phyloP scores from a whole-genome alignment of 2,329 filamentous ascomycete species.

The Dactylellina leptospora region DNA sequence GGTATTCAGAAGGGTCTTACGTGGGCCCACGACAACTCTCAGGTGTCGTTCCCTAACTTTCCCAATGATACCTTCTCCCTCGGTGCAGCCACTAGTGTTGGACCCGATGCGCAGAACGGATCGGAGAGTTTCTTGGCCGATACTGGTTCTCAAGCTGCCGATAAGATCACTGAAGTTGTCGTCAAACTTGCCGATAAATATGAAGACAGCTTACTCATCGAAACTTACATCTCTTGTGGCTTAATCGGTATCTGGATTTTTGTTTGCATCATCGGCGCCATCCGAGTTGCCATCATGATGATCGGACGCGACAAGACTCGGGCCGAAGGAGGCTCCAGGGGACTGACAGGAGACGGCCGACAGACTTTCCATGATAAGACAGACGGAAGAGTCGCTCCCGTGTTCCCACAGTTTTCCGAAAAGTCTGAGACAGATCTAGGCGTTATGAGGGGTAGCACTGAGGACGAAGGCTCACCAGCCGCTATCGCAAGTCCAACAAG shows the following conservation, averaged over 20 bases:
- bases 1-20: conserved; percentile 87
- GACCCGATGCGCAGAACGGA: conserved; percentile 65
- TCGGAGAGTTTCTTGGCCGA: conserved; percentile 79
- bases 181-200: conserved; percentile 74
- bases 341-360: conserved; percentile 32
- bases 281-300: conserved; percentile 72
- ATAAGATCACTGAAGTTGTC: conserved; percentile 83
- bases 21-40: conserved; percentile 88
- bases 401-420: conserved; percentile 46
- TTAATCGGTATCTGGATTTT: conserved; percentile 81
- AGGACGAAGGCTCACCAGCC: conserved; percentile 21
- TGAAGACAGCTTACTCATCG: conserved; percentile 73
- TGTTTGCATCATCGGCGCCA: conserved; percentile 76
- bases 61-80: conserved; percentile 82
- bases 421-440: conserved; percentile 40
- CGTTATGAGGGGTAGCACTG: conserved; percentile 6
- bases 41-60: conserved; percentile 81
- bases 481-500: conserved; percentile 32
- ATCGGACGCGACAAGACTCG: conserved; percentile 69
- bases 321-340: conserved; percentile 64
- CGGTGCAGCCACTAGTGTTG: conserved; percentile 72
- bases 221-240: conserved; percentile 79
- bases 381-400: conserved; percentile 31
- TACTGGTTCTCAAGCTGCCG: conserved; percentile 75
- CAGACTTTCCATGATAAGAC: conserved; percentile 14